Evolutionary conservation across 2,329 filamentous ascomycete species (phyloP).

Genomic region (Pezicula radicicola): DNA sequence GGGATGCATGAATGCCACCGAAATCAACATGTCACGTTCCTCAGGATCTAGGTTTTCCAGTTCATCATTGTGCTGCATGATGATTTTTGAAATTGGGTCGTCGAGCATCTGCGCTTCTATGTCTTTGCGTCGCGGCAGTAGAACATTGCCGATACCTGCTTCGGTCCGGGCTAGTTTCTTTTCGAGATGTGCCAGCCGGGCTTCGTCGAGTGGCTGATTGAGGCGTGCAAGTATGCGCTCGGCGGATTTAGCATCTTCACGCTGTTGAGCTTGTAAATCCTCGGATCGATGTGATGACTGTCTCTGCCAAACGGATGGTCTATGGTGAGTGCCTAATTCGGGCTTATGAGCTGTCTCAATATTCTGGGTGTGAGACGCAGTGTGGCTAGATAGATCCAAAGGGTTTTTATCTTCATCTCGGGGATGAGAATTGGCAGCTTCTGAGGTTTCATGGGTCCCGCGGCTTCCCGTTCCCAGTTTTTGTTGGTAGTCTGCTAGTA

Average conservation of each 20-base stretch:
- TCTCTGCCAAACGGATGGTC: conserved; percentile 11
- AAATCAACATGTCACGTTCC: conserved; percentile 81
- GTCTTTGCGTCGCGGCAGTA: conserved; percentile 45
- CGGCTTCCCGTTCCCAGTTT: conserved; percentile 2
- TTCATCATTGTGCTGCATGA: conserved; percentile 62
- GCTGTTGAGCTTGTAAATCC: conserved; percentile 51
- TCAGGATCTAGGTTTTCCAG: conserved; percentile 89
- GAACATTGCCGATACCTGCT: conserved; percentile 5
- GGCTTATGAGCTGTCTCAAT: neutral
- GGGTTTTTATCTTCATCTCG: conserved; percentile 8
- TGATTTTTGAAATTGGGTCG: conserved; percentile 17
- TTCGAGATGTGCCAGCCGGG: conserved; percentile 14
- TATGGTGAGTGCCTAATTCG: conserved; percentile 6
- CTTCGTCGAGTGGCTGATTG: conserved; percentile 16
- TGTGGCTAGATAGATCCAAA: conserved; percentile 6
- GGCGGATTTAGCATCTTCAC: conserved; percentile 34
- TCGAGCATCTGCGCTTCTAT: conserved; percentile 67
- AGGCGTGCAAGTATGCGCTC: conserved; percentile 14
- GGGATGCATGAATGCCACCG: conserved; percentile 83
- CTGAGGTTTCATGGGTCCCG: conserved; percentile 4
- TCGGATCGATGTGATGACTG: conserved; percentile 64
- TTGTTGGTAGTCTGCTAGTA: conserved; percentile 12
- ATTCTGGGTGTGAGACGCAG: conserved; percentile 5
- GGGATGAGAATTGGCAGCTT: conserved; percentile 7
- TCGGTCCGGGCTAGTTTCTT: conserved; percentile 8